Evolutionary conservation across 768 basidiomycete species (phyloP), one percentile per base, ranked within the genome.

Genomic region (Macrocybe gigantea): DNA sequence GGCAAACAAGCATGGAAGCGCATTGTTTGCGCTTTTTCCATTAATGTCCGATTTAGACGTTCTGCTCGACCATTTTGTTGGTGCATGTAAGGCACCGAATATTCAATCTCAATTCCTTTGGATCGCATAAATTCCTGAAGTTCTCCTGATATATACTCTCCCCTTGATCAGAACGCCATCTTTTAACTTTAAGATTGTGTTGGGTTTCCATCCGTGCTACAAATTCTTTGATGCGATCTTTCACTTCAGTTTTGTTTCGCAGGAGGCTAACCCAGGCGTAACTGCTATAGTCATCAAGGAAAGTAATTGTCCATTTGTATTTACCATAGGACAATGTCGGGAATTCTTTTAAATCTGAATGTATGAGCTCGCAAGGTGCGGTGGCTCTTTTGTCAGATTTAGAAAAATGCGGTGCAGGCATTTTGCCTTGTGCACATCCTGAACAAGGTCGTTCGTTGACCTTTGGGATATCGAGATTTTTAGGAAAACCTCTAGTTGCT

Each of bases 31-130:
- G 39, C 49, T 13, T 41, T 42, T 13, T 51, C 34, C 44, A 38
- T 34, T 33, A 41, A 29, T 1, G 41, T 41, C 5, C 50, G 13
- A 49, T 59, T 59, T 6, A 59, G 49, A 11, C 46, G 33, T 38
- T 59, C 56, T 13, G 53, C 55, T 6, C 45, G 41, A 11, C 58
- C 58, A 51, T 59, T 59, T 35, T 51, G 52, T 46, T 59, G 56
- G 11, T 45, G 56, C 7, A 37, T 45, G 38, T 51, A 29, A 2
- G 52, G 57, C 10, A 48, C 38, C 14, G 46, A 49, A 38, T 43
- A 22, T 14, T 34, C 31, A 33, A 45, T 35, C 11, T 34, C 6
- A 5, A 45, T 45, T 6, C 44, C 44, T 3, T 9, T 32, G n/a
- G 7, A 7, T 36, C 13, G 7, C 15, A 45, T n/a, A n/a, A 6